Percentiles rank a stretch among this genome's conserved stretches.
Evolutionary conservation across 768 basidiomycete species (phyloP).

Genomic region (Mycena alexandri): DNA sequence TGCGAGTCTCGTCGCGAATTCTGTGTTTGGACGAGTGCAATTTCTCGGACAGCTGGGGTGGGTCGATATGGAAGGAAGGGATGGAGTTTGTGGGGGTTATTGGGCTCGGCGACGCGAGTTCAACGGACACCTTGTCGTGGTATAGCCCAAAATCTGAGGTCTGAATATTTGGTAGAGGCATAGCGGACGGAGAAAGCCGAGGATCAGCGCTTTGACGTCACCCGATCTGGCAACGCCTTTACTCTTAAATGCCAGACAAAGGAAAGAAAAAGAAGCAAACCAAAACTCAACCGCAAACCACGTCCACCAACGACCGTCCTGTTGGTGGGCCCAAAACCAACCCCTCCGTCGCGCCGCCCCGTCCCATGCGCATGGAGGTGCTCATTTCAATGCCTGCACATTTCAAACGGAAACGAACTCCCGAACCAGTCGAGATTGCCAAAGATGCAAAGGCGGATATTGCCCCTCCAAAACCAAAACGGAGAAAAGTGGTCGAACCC

Average conservation of each 20-base stretch:
- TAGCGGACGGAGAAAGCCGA: neutral
- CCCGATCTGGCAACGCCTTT: no score
- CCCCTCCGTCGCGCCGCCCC: neutral
- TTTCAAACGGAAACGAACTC: constrained; percentile 7
- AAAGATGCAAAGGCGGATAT: neutral
- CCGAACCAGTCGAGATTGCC: neutral
- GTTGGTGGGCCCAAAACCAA: no score
- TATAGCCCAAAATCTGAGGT: constrained; percentile 19
- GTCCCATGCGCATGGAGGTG: constrained; percentile 31
- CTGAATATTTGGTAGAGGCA: constrained; percentile 27
- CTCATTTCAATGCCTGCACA: constrained; percentile 2
- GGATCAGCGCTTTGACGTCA: no score
- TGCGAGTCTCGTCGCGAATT: constrained; percentile 73
- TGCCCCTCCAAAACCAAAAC: neutral
- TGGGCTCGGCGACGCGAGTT: constrained; percentile 46
- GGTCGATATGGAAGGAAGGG: constrained; percentile 41
- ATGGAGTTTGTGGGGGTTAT: constrained; percentile 40
- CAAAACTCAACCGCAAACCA: no score
- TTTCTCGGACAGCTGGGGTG: constrained; percentile 37
- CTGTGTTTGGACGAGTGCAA: constrained; percentile 48
- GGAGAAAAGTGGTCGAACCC: neutral
- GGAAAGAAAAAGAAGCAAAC: no score
- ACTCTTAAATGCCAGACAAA: no score
- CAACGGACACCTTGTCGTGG: constrained; percentile 33
- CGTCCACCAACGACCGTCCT: no score